Evolutionary conservation across 345 rosid genomes (phyloP).

Genomic region (Citrus reticulata): DNA sequence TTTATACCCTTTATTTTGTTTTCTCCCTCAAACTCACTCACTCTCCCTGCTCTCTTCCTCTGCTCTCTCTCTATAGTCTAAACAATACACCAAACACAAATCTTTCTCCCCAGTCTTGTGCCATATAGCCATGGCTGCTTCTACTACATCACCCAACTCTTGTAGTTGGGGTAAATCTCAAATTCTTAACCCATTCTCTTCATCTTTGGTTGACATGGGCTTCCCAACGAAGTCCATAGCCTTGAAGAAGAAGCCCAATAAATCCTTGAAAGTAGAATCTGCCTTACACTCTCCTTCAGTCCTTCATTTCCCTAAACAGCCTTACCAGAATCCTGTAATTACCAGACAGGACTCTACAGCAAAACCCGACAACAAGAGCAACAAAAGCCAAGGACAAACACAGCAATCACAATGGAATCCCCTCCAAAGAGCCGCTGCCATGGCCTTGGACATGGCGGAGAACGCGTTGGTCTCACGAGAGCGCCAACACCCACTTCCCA

Average conservation of each 20-base stretch:
- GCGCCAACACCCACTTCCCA: constrained; percentile 61
- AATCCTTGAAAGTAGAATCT: constrained; percentile 16
- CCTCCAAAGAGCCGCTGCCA: constrained; percentile 62
- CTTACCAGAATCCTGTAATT: constrained; percentile 21
- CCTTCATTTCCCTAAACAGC: constrained; percentile 50
- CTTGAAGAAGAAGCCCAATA: constrained; percentile 17
- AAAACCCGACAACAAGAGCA: constrained; percentile 6
- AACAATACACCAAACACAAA: neutral
- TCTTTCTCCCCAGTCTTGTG: neutral
- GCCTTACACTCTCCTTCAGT: constrained; percentile 56
- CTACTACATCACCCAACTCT: constrained; percentile 25
- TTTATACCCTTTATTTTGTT: constrained; percentile 19
- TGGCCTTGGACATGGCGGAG: constrained; percentile 65
- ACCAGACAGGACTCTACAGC: constrained; percentile 25
- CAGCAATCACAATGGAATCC: constrained; percentile 43
- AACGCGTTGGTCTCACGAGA: constrained; percentile 59
- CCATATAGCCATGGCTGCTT: constrained; percentile 38
- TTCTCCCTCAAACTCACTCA: constrained; percentile 5
- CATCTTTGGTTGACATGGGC: constrained; percentile 17
- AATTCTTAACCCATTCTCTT: constrained; percentile 27
- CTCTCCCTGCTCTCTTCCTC: neutral
- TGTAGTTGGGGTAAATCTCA: constrained; percentile 34
- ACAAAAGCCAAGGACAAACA: neutral
- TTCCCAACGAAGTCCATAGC: constrained; percentile 23
- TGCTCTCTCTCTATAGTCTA: neutral